Evolutionary conservation across 208 protist species (phyloP).

Genomic region (Acanthamoeba sp.): DNA sequence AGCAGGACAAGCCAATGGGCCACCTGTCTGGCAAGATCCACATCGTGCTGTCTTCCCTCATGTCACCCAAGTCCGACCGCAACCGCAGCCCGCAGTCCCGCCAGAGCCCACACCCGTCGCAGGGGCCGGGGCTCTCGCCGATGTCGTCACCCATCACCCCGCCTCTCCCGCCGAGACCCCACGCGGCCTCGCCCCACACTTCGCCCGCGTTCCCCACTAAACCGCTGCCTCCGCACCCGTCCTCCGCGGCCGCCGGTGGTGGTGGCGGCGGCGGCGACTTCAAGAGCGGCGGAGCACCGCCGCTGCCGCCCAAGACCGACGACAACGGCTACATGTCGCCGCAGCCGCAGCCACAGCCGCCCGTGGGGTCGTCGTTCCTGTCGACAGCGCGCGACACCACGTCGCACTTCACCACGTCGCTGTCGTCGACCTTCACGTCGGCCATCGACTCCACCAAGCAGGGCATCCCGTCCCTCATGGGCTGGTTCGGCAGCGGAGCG

Average conservation of each 20-base stretch:
- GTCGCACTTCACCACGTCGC: slow-evolving; percentile 38
- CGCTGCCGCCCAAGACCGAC: not conserved
- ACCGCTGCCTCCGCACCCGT: not conserved
- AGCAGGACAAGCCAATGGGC: slow-evolving; percentile 41
- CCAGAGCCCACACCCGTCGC: not conserved
- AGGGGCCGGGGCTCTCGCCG: not conserved
- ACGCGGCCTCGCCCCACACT: not conserved
- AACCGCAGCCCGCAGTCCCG: not conserved
- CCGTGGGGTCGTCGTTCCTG: not conserved
- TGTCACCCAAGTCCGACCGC: slow-evolving; percentile 13
- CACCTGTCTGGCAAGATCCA: slow-evolving; percentile 54
- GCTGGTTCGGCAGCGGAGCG: slow-evolving; percentile 7
- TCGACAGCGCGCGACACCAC: slow-evolving; percentile 12
- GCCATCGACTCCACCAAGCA: slow-evolving; percentile 53
- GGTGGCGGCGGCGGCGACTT: too few species aligned
- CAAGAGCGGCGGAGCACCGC: not conserved
- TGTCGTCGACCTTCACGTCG: slow-evolving; percentile 41
- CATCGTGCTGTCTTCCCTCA: slow-evolving; percentile 56
- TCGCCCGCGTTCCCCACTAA: too few species aligned
- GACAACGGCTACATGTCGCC: not conserved
- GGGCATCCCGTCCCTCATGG: slow-evolving; percentile 34
- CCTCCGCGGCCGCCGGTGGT: not conserved
- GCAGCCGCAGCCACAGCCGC: not conserved
- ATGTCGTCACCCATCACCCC: not conserved
- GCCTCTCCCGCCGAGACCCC: not conserved